A percentile compares a stretch with the other conserved stretches of the same genome.
Conservation (phyloP, 495 filamentous ascomycete genomes). For the Neurospora sp. region DNA sequence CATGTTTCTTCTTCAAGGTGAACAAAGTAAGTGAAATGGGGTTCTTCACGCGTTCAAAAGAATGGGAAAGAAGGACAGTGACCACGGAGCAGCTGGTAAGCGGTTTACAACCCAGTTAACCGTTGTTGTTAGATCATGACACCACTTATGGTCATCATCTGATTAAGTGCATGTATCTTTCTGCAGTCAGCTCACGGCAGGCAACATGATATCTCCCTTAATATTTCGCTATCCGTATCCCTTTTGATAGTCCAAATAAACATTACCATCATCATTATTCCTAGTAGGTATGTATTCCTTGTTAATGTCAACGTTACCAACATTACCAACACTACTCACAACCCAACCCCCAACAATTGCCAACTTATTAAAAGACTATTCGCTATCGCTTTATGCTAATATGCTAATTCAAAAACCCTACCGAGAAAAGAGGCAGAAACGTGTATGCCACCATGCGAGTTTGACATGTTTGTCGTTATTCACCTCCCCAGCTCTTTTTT, state of each 20-base stretch:
- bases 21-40: background rate
- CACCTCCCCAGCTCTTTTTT: background rate
- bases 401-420: background rate
- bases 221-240: background rate
- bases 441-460: background rate
- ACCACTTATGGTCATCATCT: background rate
- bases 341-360: background rate
- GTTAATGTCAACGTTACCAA: background rate
- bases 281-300: background rate
- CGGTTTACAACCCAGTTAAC: background rate
- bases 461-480: background rate
- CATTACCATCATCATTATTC: background rate
- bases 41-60: background rate
- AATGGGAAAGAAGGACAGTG: background rate
- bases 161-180: background rate
- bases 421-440: background rate
- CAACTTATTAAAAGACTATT: background rate
- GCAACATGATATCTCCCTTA: background rate
- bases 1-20: background rate
- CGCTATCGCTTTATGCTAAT: background rate
- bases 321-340: background rate
- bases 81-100: background rate
- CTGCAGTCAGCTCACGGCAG: background rate
- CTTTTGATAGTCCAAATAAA: background rate
- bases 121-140: background rate